Evolutionary conservation across 257 asterid genomes (phyloP).

Genomic region (Craterostigma plantagineum): DNA sequence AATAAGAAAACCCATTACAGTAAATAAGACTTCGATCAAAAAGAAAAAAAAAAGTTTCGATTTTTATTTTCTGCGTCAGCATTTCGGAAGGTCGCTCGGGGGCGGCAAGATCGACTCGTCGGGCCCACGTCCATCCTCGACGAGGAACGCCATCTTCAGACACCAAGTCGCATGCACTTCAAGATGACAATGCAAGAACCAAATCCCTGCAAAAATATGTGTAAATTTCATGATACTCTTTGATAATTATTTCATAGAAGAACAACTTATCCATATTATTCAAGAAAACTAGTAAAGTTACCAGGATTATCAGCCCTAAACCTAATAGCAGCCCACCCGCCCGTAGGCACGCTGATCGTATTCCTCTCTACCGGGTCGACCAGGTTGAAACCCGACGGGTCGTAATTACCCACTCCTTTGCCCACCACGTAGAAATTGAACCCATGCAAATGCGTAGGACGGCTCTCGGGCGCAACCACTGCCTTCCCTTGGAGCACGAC

Average conservation of each 20-base stretch:
- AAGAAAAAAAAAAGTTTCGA: too few relatives aligned
- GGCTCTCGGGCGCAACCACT: conserved; percentile 63
- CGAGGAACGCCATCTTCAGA: conserved; percentile 61
- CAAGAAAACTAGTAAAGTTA: too few relatives aligned
- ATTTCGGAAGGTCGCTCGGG: conserved; percentile 51
- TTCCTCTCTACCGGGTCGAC: conserved; percentile 70
- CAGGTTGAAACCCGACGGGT: conserved; percentile 39
- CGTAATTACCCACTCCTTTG: conserved; percentile 42
- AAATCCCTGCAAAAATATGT: conserved; percentile 25
- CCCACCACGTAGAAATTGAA: conserved; percentile 44
- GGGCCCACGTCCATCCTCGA: conserved; percentile 46
- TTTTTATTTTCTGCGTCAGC: too few relatives aligned
- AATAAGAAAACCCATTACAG: too few relatives aligned
- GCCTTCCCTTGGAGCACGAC: conserved; percentile 49
- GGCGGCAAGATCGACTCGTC: conserved; percentile 47
- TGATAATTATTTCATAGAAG: too few relatives aligned
- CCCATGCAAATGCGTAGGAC: conserved; percentile 62
- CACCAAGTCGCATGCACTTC: conserved; percentile 83
- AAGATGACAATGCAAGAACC: conserved; percentile 71
- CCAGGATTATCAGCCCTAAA: conserved; percentile 74
- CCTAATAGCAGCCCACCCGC: conserved; percentile 51
- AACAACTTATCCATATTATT: too few relatives aligned
- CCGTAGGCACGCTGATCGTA: conserved; percentile 50
- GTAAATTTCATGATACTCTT: too few relatives aligned
- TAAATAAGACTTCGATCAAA: too few relatives aligned